phyloP scores from a whole-genome alignment of 2,329 filamentous ascomycete species.

The Pyrenophora graminea region DNA sequence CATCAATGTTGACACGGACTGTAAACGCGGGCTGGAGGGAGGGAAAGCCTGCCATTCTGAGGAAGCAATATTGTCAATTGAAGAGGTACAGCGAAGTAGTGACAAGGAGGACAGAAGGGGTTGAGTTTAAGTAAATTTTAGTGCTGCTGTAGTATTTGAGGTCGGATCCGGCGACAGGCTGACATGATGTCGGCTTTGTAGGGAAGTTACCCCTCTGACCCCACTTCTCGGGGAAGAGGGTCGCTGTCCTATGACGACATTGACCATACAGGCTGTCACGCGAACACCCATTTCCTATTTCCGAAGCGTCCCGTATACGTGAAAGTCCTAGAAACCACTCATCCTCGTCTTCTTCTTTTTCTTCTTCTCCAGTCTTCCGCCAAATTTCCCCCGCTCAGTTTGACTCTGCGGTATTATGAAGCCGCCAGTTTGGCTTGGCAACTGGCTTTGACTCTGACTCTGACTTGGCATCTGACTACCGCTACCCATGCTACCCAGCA shows the following conservation, averaged over 20 bases:
- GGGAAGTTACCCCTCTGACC: constrained; percentile 25
- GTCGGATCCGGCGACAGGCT: neutral
- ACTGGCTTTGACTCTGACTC: constrained; percentile 7
- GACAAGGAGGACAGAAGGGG: neutral
- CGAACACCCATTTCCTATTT: too few relatives aligned
- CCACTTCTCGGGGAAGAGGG: constrained; percentile 11
- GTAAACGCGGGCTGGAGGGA: constrained; percentile 38
- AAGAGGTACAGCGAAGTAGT: neutral
- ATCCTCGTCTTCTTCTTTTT: constrained; percentile 44
- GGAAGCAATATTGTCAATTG: neutral
- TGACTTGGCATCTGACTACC: constrained; percentile 35
- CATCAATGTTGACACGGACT: constrained; percentile 35
- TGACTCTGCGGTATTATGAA: constrained; percentile 34
- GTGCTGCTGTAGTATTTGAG: neutral
- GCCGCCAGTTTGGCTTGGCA: constrained; percentile 1
- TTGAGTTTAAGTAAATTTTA: neutral
- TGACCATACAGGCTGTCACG: too few relatives aligned
- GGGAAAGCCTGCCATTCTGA: constrained; percentile 34
- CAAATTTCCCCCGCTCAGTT: constrained; percentile 42
- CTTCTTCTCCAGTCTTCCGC: constrained; percentile 39
- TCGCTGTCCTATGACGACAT: constrained; percentile 6
- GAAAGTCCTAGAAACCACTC: constrained; percentile 33
- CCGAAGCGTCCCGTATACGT: too few relatives aligned
- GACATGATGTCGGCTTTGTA: neutral
- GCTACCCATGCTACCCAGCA: constrained; percentile 18